Evolutionary conservation across 2,329 filamentous ascomycete genomes (phyloP).

Genomic region (Cercospora canescens): DNA sequence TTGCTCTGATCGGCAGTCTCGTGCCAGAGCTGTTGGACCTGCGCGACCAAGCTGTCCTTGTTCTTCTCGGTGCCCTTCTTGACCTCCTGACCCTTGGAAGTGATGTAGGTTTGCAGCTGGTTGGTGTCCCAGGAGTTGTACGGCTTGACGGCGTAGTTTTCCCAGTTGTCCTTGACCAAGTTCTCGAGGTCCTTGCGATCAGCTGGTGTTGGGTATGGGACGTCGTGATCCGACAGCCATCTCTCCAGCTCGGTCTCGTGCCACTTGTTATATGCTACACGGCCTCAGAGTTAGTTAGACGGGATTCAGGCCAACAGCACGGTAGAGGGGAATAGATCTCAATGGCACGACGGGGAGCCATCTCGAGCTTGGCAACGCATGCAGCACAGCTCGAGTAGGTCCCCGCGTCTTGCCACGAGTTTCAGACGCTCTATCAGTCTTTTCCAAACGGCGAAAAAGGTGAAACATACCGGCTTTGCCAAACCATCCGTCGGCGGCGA

Average conservation of each 20-base stretch:
- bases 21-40: conserved; percentile 73
- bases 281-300: conserved; percentile 33
- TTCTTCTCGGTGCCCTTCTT: conserved; percentile 66
- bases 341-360: not conserved
- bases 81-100: conserved; percentile 68
- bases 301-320: conserved; percentile 20
- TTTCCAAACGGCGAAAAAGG: not conserved
- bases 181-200: conserved; percentile 94
- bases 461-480: conserved; percentile 71
- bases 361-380: not conserved
- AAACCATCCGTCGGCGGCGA: conserved; percentile 79
- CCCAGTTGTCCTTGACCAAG: conserved; percentile 88
- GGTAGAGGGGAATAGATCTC: not conserved
- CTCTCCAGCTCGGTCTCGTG: conserved; percentile 96
- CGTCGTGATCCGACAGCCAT: conserved; percentile 89
- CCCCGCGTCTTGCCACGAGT: not conserved
- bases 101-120: conserved; percentile 68
- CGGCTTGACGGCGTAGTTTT: conserved; percentile 69
- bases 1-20: conserved; percentile 77
- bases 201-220: conserved; percentile 85
- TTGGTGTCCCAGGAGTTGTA: conserved; percentile 76
- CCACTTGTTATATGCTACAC: conserved; percentile 94
- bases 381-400: not conserved
- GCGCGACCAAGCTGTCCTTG: conserved; percentile 66
- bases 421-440: not conserved